A percentile compares a stretch with the other conserved stretches of the same genome.
Conservation (phyloP, 2,329 filamentous ascomycete genomes). For the Verticillium albo-atrum region DNA sequence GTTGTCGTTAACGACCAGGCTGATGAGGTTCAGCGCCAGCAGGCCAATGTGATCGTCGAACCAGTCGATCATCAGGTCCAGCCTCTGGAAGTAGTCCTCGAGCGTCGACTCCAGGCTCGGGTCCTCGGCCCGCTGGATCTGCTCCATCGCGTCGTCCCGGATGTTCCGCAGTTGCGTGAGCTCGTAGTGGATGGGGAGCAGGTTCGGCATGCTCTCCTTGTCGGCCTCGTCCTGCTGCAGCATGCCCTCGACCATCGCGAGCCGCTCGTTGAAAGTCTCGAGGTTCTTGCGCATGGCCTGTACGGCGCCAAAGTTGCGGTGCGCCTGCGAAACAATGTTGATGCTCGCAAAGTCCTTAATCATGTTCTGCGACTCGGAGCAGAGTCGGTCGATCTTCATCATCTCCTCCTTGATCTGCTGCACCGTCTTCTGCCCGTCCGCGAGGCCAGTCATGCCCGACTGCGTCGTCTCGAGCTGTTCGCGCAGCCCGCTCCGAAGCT, state of each 20-base stretch:
- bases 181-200: constrained; percentile 86
- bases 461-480: constrained; percentile 95
- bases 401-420: constrained; percentile 96
- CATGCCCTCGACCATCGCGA: constrained; percentile 72
- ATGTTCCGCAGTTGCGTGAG: constrained; percentile 90
- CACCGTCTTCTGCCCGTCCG: constrained; percentile 86
- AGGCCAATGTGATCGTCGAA: constrained; percentile 93
- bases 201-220: constrained; percentile 84
- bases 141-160: constrained; percentile 92
- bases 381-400: constrained; percentile 96
- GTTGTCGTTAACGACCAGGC: constrained; percentile 80
- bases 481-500: constrained; percentile 80
- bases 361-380: constrained; percentile 95
- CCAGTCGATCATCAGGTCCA: constrained; percentile 86
- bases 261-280: constrained; percentile 76
- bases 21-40: constrained; percentile 85
- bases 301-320: constrained; percentile 92
- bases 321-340: constrained; percentile 87
- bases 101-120: constrained; percentile 73
- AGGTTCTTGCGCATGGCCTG: constrained; percentile 90
- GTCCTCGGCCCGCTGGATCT: constrained; percentile 77
- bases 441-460: constrained; percentile 82
- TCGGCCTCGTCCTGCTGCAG: constrained; percentile 80
- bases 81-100: constrained; percentile 80
- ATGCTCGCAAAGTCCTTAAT: constrained; percentile 94